Evolutionary conservation across 164 flowering plant species (phyloP).

Genomic region (Tetracentron sinense): DNA sequence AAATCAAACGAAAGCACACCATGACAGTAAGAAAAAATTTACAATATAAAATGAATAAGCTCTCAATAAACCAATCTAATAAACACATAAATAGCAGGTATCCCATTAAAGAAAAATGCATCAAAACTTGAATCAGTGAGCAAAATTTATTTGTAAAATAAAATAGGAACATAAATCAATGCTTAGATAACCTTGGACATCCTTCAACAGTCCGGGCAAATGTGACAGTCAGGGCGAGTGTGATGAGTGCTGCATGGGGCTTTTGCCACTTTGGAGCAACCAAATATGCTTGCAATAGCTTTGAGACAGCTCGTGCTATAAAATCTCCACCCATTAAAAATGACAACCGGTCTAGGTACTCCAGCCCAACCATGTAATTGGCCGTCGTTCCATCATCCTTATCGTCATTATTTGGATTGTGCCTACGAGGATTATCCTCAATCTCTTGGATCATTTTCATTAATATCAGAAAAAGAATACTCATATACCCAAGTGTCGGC

Average conservation of each 20-base stretch:
- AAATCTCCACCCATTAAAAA: constrained; percentile 92
- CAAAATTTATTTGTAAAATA: too few relatives aligned
- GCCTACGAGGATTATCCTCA: constrained; percentile 93
- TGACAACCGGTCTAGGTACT: constrained; percentile 82
- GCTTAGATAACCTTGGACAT: constrained; percentile 69
- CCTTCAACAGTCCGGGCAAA: constrained; percentile 99
- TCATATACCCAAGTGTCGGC: constrained; percentile 88
- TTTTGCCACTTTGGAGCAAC: constrained; percentile 98
- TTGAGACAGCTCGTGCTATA: constrained; percentile 90
- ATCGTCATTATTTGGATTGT: constrained; percentile 72
- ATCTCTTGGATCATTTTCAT: constrained; percentile 93
- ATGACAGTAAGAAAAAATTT: too few relatives aligned
- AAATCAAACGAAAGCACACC: not conserved
- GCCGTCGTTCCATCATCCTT: constrained; percentile 95
- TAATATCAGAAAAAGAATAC: constrained; percentile 68
- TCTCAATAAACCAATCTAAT: too few relatives aligned
- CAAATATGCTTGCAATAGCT: constrained; percentile 66
- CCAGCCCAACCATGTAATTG: constrained; percentile 93
- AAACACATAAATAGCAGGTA: too few relatives aligned
- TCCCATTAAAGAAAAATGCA: not conserved
- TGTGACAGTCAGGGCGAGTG: too few relatives aligned
- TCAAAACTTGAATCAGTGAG: too few relatives aligned
- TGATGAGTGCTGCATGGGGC: constrained; percentile 91
- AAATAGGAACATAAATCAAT: not conserved
- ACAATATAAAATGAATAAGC: too few relatives aligned